phyloP scores from a whole-genome alignment of 306 rosid species.

The Aeschynomene evenia region DNA sequence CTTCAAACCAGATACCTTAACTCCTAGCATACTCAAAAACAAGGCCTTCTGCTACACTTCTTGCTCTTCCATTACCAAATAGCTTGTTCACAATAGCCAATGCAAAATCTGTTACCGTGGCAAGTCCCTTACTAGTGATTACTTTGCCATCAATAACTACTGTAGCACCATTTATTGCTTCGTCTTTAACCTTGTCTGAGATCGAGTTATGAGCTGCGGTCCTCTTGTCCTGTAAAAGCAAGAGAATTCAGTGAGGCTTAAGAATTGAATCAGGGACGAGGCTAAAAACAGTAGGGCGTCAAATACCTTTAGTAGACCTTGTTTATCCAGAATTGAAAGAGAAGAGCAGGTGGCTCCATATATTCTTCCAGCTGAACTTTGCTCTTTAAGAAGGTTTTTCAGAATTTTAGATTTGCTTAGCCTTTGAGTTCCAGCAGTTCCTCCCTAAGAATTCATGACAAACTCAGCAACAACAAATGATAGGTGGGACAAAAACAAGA shows the following conservation, averaged over 20 bases:
- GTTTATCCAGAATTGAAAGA: slow-evolving; percentile 57
- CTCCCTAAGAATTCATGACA: slow-evolving; percentile 59
- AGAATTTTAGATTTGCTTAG: slow-evolving; percentile 71
- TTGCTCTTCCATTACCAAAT: slow-evolving; percentile 81
- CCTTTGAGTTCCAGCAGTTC: slow-evolving; percentile 56
- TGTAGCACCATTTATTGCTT: slow-evolving; percentile 49
- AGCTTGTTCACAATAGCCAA: slow-evolving; percentile 80
- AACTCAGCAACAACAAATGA: slow-evolving; percentile 20
- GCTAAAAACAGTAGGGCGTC: slow-evolving; percentile 2
- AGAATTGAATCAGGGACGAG: slow-evolving; percentile 21
- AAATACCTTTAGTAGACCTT: slow-evolving; percentile 83
- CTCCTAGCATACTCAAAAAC: slow-evolving; percentile 69
- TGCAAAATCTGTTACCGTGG: slow-evolving; percentile 66
- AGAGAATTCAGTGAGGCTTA: slow-evolving; percentile 13
- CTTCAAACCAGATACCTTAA: slow-evolving; percentile 32
- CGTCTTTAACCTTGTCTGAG: slow-evolving; percentile 35
- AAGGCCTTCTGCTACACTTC: slow-evolving; percentile 96
- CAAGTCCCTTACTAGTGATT: slow-evolving; percentile 78
- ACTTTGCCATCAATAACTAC: slow-evolving; percentile 90
- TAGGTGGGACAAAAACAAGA: slow-evolving; percentile 5
- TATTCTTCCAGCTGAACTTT: slow-evolving; percentile 63
- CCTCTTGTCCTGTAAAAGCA: slow-evolving; percentile 63
- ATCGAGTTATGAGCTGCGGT: slow-evolving; percentile 55
- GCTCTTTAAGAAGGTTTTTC: slow-evolving; percentile 79
- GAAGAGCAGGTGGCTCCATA: slow-evolving; percentile 83